Conservation (phyloP, 2,329 filamentous ascomycete species). For the Calonectria multiphialidica region DNA sequence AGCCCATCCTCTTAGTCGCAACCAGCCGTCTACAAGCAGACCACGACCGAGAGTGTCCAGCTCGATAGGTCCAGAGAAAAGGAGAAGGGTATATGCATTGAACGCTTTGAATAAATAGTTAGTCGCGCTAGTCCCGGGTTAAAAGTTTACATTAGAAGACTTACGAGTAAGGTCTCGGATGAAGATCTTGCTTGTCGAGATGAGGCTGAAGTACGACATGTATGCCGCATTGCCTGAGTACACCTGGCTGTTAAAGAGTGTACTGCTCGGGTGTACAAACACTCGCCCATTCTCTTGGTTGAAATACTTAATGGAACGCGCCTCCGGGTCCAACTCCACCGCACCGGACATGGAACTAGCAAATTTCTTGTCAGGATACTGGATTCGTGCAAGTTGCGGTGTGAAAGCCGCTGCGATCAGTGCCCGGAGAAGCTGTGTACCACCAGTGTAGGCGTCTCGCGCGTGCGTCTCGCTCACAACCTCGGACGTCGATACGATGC, state of each 20-base stretch:
- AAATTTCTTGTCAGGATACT: constrained; percentile 96
- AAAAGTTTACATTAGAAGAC: constrained; percentile 48
- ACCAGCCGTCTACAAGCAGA: constrained; percentile 91
- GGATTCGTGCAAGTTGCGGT: constrained; percentile 91
- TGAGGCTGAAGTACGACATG: constrained; percentile 91
- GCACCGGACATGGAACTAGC: constrained; percentile 87
- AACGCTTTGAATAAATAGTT: constrained; percentile 69
- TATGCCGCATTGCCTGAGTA: constrained; percentile 83
- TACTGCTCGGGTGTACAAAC: constrained; percentile 92
- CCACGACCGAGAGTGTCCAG: constrained; percentile 91
- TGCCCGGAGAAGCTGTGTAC: constrained; percentile 71
- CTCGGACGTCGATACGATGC: constrained; percentile 70
- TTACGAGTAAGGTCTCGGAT: constrained; percentile 89
- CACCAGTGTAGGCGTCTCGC: constrained; percentile 39
- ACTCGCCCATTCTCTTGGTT: constrained; percentile 87
- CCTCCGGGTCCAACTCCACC: constrained; percentile 93
- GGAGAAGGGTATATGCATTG: constrained; percentile 87
- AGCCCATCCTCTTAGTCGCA: constrained; percentile 89
- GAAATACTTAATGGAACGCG: constrained; percentile 92
- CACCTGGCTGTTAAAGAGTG: constrained; percentile 83
- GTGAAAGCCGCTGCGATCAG: constrained; percentile 80
- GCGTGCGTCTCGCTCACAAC: constrained; percentile 46
- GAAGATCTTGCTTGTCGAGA: constrained; percentile 92
- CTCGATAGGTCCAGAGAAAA: constrained; percentile 88
- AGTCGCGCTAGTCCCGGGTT: neutral